Evolutionary conservation across 2,329 filamentous ascomycete species (phyloP), one percentile per base, ranked within the genome.

Genomic region (Cercospora canescens): DNA sequence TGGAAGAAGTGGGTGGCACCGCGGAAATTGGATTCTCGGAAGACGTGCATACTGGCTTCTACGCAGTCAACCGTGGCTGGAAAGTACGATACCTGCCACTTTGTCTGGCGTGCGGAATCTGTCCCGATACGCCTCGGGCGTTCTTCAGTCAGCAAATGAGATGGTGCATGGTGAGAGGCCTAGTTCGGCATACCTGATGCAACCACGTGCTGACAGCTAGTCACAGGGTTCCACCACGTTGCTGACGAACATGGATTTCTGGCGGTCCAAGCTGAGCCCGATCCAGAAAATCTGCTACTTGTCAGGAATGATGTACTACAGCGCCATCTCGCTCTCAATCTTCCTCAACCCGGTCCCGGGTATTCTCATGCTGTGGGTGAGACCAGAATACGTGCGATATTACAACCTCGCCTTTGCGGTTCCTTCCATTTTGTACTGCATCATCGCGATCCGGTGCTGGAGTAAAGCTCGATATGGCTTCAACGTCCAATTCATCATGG

Each of bases 101-200:
- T 12, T 80, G 79, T 62, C 72, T 81, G 58, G 80, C 80, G 1
- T 80, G 78, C 32, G 80, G 80, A n/a, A 78, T 81, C 59, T 81
- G 80, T 62, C 80, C 80, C 12, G 79, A 81, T 64, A 81, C 77
- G 0, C 80, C 80, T 2, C 74, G 79, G 4, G 79, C 80, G 0
- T 80, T 81, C 65, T 81, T 81, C 67, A 80, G 77, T 39, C 80
- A 81, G 75, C 80, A 81, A 72, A 81, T 81, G 79, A 76, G 80
- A 16, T 81, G 80, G 80, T 79, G 79, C 11, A 76, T 78, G 60
- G 68, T 68, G 24, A 66, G 60, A 34, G 14, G 18, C 12, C 9
- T 28, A 6, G 8, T 6, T 26, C 16, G 6, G 26, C 34, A 32
- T 65, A 26, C 21, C 18, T 7, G 50, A 26, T 39, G 21, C 32